Evolutionary conservation across 768 basidiomycete species (phyloP).

Genomic region (Brasilioporus rufonigricans): DNA sequence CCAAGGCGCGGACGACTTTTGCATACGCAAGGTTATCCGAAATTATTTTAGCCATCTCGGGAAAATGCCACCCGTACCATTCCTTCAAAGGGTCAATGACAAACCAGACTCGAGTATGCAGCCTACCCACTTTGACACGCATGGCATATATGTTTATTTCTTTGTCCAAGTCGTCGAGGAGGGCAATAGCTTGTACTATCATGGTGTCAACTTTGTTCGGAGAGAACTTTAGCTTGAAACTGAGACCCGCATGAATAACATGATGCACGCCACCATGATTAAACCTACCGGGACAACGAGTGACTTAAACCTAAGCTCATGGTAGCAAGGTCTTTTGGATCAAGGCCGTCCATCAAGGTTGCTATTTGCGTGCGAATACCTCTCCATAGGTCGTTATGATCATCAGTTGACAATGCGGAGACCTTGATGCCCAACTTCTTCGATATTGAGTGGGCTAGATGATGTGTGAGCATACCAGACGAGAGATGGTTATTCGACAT

Average conservation of each 20-base stretch:
- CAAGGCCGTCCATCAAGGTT: conserved; percentile 82
- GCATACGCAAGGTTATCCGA: conserved; percentile 97
- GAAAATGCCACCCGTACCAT: conserved; percentile 99
- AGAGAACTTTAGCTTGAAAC: conserved; percentile 99
- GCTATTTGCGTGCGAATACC: conserved; percentile 91
- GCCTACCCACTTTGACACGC: conserved; percentile 85
- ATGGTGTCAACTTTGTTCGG: conserved; percentile 99
- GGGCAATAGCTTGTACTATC: conserved; percentile 97
- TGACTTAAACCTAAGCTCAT: conserved; percentile 98
- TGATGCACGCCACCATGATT: not conserved
- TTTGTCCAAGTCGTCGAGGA: conserved; percentile 98
- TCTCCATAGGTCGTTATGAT: conserved; percentile 83
- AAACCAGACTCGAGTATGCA: not conserved
- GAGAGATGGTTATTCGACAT: conserved; percentile 27
- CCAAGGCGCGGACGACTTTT: conserved; percentile 90
- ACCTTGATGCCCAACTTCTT: conserved; percentile 95
- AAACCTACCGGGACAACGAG: conserved; percentile 82
- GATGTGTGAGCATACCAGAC: conserved; percentile 4
- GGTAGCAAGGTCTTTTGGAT: conserved; percentile 91
- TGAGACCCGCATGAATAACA: conserved; percentile 30
- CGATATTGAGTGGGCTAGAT: conserved; percentile 74
- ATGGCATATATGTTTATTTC: conserved; percentile 99
- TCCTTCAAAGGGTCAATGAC: conserved; percentile 52
- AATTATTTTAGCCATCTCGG: conserved; percentile 98
- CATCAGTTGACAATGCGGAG: conserved; percentile 51